phyloP scores from a whole-genome alignment of 345 rosid species.

The Eucalyptus marginata region DNA sequence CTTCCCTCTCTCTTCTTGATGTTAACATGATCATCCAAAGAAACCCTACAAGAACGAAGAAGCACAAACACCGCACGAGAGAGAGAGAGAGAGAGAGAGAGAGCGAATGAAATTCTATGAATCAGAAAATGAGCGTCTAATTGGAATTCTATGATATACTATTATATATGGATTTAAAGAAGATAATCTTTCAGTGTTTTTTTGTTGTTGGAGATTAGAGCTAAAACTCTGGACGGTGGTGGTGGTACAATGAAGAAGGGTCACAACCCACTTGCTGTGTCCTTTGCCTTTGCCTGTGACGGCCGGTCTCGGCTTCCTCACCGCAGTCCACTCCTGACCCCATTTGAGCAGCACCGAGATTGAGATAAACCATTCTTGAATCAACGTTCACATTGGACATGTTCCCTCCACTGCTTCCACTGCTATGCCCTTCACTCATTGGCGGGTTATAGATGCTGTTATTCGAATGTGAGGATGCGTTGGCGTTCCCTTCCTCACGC shows the following conservation, averaged over 20 bases:
- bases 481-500: constrained; percentile 78
- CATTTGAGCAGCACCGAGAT: constrained; percentile 82
- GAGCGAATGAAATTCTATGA: background rate
- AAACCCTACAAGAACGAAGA: constrained; percentile 25
- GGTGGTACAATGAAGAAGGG: constrained; percentile 53
- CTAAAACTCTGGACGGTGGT: constrained; percentile 54
- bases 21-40: background rate
- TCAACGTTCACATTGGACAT: constrained; percentile 37
- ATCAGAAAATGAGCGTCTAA: background rate
- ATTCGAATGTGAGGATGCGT: constrained; percentile 24
- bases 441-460: constrained; percentile 36
- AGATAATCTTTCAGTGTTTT: background rate
- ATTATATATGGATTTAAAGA: background rate
- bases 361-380: constrained; percentile 84
- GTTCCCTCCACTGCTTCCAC: constrained; percentile 29
- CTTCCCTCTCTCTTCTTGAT: background rate
- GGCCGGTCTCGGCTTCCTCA: constrained; percentile 33
- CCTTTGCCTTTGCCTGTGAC: constrained; percentile 15
- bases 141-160: background rate
- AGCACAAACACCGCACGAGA: background rate
- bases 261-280: constrained; percentile 8
- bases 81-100: background rate
- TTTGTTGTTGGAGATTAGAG: background rate
- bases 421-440: constrained; percentile 54
- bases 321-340: constrained; percentile 52